phyloP scores from a whole-genome alignment of 169 alveolate genomes.

The Plasmodium cynomolgi region DNA sequence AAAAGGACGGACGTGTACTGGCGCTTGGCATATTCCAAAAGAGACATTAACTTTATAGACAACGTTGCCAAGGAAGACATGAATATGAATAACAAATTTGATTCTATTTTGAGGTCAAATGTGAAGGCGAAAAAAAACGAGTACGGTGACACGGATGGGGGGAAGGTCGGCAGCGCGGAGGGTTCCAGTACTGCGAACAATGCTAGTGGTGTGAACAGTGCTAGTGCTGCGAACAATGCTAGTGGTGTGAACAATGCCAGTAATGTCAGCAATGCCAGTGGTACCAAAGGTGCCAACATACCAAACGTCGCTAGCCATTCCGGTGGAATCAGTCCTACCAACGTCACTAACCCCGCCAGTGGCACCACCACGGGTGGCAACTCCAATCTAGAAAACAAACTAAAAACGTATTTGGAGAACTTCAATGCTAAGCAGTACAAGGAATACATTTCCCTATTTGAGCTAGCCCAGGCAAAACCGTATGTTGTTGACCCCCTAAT shows the following conservation, averaged over 20 bases:
- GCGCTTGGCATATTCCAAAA: constrained; percentile 56
- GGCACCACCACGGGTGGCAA: background rate
- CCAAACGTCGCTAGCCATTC: background rate
- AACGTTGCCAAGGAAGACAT: background rate
- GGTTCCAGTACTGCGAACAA: background rate
- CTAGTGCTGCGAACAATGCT: background rate
- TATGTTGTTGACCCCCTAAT: constrained; percentile 78
- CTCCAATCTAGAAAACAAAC: constrained; percentile 16
- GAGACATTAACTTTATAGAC: constrained; percentile 14
- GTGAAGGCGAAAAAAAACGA: constrained; percentile 3
- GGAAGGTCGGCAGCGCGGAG: background rate
- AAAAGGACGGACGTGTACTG: constrained; percentile 58
- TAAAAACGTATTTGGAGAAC: constrained; percentile 35
- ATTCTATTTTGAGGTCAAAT: background rate
- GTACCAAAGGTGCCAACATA: background rate
- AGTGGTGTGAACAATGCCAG: background rate
- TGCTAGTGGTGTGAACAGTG: background rate
- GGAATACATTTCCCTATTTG: constrained; percentile 74
- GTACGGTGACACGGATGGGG: background rate
- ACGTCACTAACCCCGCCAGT: background rate
- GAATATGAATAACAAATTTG: constrained; percentile 18
- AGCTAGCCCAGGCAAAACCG: constrained; percentile 71
- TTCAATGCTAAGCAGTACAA: constrained; percentile 40
- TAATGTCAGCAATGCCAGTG: background rate
- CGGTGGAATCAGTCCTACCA: background rate